Evolutionary conservation across 176 grass and related monocot genomes (phyloP).

Genomic region (Cenchrus fungigraminus): DNA sequence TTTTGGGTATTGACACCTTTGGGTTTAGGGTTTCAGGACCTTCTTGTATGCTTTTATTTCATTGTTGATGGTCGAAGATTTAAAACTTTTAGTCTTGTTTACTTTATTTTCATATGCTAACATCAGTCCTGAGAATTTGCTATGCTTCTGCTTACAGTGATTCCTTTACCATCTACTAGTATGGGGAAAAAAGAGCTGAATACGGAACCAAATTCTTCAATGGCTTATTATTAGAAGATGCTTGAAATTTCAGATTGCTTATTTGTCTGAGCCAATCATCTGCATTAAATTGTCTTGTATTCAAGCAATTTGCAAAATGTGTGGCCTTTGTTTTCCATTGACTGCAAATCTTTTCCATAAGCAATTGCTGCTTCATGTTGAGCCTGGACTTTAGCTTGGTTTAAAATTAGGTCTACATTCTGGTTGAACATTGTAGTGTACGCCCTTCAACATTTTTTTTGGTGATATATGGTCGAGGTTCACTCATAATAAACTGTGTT

Average conservation of each 20-base stretch:
- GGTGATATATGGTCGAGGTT: slow-evolving; percentile 14
- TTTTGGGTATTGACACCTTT: neutral
- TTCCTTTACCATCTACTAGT: neutral
- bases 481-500: slow-evolving; percentile 38
- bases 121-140: neutral
- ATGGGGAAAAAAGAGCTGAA: neutral
- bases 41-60: neutral
- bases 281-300: slow-evolving; percentile 23
- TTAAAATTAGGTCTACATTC: slow-evolving; percentile 11
- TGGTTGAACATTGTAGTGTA: neutral
- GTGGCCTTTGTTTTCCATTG: neutral
- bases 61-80: neutral
- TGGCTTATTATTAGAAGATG: neutral
- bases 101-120: neutral
- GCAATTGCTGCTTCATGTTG: neutral
- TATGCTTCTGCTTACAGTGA: neutral
- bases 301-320: slow-evolving; percentile 11
- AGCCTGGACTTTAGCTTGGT: neutral
- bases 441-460: slow-evolving; percentile 1
- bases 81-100: neutral
- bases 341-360: neutral
- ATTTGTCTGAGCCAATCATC: neutral
- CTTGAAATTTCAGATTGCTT: neutral
- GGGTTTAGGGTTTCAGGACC: too few relatives aligned
- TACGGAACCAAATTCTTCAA: neutral